Conservation (phyloP, 805 yeast genomes). For the Pichia manshurica region DNA sequence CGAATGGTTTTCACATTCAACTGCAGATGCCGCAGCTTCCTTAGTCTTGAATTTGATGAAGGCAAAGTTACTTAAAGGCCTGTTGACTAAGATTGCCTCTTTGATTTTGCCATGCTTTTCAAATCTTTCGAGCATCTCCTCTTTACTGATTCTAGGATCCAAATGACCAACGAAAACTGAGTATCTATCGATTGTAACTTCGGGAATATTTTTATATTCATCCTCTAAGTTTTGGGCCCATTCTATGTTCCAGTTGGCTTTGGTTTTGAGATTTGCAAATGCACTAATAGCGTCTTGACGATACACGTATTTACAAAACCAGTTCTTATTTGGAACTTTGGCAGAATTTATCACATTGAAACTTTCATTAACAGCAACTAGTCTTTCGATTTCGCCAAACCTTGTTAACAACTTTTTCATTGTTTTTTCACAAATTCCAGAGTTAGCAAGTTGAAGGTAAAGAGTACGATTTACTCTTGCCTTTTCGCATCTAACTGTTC, state of each 20-base stretch:
- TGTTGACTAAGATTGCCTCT: slow-evolving; percentile 49
- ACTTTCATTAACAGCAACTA: slow-evolving; percentile 40
- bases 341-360: slow-evolving; percentile 17
- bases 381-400: slow-evolving; percentile 74
- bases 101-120: slow-evolving; percentile 59
- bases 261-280: slow-evolving; percentile 59
- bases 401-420: slow-evolving; percentile 37
- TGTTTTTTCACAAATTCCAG: slow-evolving; percentile 22
- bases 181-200: slow-evolving; percentile 54
- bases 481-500: slow-evolving; percentile 79
- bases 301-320: slow-evolving; percentile 75
- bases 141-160: slow-evolving; percentile 47
- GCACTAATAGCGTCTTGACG: slow-evolving; percentile 88
- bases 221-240: slow-evolving; percentile 84
- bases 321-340: slow-evolving; percentile 26
- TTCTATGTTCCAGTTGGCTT: slow-evolving; percentile 54
- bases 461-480: slow-evolving; percentile 90
- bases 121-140: slow-evolving; percentile 54
- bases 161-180: slow-evolving; percentile 81
- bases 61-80: slow-evolving; percentile 56
- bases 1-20: slow-evolving; percentile 79
- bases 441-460: slow-evolving; percentile 41
- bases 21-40: slow-evolving; percentile 78
- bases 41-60: slow-evolving; percentile 62
- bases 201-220: slow-evolving; percentile 29